Evolutionary conservation across 768 basidiomycete species (phyloP).

Genomic region (Melanogaster broomeanus): DNA sequence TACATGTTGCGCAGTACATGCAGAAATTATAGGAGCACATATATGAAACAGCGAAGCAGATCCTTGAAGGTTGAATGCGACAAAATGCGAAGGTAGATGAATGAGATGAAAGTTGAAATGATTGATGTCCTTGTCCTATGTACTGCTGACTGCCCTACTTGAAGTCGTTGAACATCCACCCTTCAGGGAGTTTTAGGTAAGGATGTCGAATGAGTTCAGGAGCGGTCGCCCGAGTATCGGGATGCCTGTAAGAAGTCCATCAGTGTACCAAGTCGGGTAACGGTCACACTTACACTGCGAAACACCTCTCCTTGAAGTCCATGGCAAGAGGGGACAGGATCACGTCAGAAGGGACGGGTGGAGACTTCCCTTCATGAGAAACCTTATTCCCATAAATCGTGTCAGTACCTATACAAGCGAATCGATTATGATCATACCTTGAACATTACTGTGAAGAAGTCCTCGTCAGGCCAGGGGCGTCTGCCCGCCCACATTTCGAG

Average conservation of each 20-base stretch:
- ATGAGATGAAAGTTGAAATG: constrained; percentile 15
- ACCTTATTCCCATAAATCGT: constrained; percentile 51
- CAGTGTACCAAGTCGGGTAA: neutral
- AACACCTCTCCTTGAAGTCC: constrained; percentile 87
- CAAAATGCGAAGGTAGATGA: constrained; percentile 28
- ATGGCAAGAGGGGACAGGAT: constrained; percentile 72
- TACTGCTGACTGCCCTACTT: constrained; percentile 18
- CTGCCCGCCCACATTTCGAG: constrained; percentile 99
- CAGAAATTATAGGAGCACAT: constrained; percentile 35
- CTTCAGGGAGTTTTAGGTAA: constrained; percentile 71
- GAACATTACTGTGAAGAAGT: constrained; percentile 90
- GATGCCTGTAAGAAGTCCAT: constrained; percentile 53
- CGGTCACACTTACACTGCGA: constrained; percentile 68
- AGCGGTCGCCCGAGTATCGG: constrained; percentile 79
- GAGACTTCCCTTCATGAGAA: constrained; percentile 80
- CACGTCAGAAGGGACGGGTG: constrained; percentile 87
- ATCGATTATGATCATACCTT: constrained; percentile 54
- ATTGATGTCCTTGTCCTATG: constrained; percentile 15
- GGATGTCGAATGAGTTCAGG: constrained; percentile 77
- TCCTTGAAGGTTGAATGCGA: constrained; percentile 17
- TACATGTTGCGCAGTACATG: constrained; percentile 26
- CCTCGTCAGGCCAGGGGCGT: constrained; percentile 91
- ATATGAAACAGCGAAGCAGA: constrained; percentile 29
- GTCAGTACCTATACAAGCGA: neutral
- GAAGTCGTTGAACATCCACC: constrained; percentile 72